Conservation (phyloP, 495 filamentous ascomycete genomes). For the Saxophila tyrrhenica region DNA sequence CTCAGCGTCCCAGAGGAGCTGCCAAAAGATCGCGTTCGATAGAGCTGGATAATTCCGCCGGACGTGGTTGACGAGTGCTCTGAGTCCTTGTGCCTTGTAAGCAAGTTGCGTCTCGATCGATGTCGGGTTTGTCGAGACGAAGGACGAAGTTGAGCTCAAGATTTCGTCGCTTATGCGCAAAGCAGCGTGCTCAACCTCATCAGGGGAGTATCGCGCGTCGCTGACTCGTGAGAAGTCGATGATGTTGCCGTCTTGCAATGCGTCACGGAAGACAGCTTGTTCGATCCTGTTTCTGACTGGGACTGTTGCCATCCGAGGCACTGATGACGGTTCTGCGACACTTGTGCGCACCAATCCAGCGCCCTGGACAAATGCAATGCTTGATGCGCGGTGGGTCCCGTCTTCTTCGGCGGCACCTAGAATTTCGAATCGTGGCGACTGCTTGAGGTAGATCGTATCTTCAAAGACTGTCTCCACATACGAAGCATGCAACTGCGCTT, state of each 20-base stretch:
- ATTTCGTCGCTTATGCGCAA: conserved; percentile 71
- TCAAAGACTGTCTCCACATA: conserved; percentile 56
- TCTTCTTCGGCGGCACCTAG: conserved; percentile 40
- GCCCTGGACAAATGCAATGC: conserved; percentile 62
- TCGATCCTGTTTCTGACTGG: conserved; percentile 82
- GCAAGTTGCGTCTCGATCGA: conserved; percentile 73
- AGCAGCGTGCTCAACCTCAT: conserved; percentile 69
- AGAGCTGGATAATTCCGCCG: conserved; percentile 43
- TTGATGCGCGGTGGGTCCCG: conserved; percentile 44
- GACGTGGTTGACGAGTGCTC: conserved; percentile 58
- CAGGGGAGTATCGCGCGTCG: conserved; percentile 48
- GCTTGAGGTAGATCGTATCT: conserved; percentile 71
- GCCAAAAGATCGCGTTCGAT: conserved; percentile 57
- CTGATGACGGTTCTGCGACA: conserved; percentile 35
- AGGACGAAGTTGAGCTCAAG: conserved; percentile 58
- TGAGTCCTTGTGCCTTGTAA: conserved; percentile 54
- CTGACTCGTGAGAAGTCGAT: conserved; percentile 60
- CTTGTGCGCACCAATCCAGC: conserved; percentile 70
- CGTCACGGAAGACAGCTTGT: conserved; percentile 86
- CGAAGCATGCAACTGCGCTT: conserved; percentile 58
- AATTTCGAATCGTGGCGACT: conserved; percentile 49
- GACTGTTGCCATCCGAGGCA: conserved; percentile 35
- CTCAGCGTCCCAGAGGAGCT: conserved; percentile 78
- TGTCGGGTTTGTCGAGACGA: conserved; percentile 56
- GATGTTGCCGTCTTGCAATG: conserved; percentile 60